A percentile compares a stretch with the other conserved stretches of the same genome.
These are phyloP conservation scores for Lyophyllum atratum DNA, from an alignment of 768 basidiomycete species.

Conservation along the genomic window DNA sequence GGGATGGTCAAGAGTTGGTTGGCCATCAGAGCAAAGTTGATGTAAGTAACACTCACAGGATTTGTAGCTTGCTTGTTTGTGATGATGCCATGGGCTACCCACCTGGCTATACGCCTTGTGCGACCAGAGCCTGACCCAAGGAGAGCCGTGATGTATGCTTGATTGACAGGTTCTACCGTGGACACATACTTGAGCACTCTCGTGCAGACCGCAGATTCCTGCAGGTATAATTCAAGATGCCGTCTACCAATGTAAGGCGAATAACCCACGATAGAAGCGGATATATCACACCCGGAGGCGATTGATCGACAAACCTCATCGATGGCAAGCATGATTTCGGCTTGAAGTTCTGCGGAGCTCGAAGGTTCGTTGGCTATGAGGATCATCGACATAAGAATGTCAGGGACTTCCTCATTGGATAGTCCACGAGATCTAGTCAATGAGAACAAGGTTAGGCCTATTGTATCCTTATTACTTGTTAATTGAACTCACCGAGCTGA, in stretches of 20 bases:
- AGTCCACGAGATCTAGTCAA: slow-evolving; percentile 34
- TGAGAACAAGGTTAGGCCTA: slow-evolving; percentile 3
- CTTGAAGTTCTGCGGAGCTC: slow-evolving; percentile 43
- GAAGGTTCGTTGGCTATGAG: slow-evolving; percentile 59
- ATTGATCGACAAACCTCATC: slow-evolving; percentile 47
- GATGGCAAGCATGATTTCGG: slow-evolving; percentile 47
- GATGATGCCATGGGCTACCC: slow-evolving; percentile 55
- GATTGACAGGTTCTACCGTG: slow-evolving; percentile 47
- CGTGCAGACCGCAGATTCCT: slow-evolving; percentile 52
- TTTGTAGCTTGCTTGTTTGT: slow-evolving; percentile 24
- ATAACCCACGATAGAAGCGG: slow-evolving; percentile 27
- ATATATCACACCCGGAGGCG: slow-evolving; percentile 29
- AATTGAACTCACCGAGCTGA: slow-evolving; percentile 46
- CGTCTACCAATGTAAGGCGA: background rate
- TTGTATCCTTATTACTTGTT: background rate
- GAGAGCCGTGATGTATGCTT: slow-evolving; percentile 49
- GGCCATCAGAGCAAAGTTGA: slow-evolving; percentile 8
- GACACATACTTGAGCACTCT: slow-evolving; percentile 44
- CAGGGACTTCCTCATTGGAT: slow-evolving; percentile 40
- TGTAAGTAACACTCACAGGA: slow-evolving; percentile 21
- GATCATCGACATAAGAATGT: slow-evolving; percentile 50
- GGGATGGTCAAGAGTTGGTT: slow-evolving; percentile 2
- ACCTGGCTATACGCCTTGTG: slow-evolving; percentile 56
- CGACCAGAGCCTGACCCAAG: slow-evolving; percentile 52
- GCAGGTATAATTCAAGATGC: background rate